Evolutionary conservation across 768 basidiomycete genomes (phyloP).

Genomic region (Lentinula detonsa): DNA sequence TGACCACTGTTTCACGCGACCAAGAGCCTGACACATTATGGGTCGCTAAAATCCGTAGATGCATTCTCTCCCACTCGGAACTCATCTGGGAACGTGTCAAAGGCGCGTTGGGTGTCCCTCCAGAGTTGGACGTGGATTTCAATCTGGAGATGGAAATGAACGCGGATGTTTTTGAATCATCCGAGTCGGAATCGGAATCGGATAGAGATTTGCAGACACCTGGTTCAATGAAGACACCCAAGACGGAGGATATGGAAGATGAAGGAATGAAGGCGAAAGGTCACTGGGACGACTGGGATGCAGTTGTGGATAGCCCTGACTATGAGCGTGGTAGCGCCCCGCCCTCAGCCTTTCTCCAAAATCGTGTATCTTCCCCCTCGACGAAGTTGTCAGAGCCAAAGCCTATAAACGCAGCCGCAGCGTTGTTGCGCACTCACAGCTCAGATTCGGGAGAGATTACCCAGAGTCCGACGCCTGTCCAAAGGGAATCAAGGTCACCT

Average conservation of each 20-base stretch:
- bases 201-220: conserved; percentile 14
- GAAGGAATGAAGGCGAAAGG: conserved; percentile 30
- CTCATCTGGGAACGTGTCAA: conserved; percentile 91
- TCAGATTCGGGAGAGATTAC: not conserved
- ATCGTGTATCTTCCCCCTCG: not conserved
- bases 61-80: conserved; percentile 72
- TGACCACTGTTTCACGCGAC: conserved; percentile 58
- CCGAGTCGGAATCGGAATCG: conserved; percentile 9
- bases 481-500: not conserved
- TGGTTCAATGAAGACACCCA: conserved; percentile 18
- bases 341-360: not conserved
- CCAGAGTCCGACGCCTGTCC: not conserved
- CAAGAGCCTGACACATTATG: conserved; percentile 65
- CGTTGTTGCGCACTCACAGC: not conserved
- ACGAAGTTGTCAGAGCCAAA: not conserved
- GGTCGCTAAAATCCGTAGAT: conserved; percentile 67
- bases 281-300: conserved; percentile 42
- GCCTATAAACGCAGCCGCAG: not conserved
- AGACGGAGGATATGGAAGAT: conserved; percentile 37
- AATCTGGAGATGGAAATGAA: conserved; percentile 20
- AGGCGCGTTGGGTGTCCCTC: conserved; percentile 81
- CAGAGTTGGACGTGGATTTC: conserved; percentile 69
- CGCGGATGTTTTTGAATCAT: conserved; percentile 26
- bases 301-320: conserved; percentile 37
- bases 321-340: conserved; percentile 10